Evolutionary conservation across 768 basidiomycete genomes (phyloP).

Genomic region (Pulveroboletus ravenelii): DNA sequence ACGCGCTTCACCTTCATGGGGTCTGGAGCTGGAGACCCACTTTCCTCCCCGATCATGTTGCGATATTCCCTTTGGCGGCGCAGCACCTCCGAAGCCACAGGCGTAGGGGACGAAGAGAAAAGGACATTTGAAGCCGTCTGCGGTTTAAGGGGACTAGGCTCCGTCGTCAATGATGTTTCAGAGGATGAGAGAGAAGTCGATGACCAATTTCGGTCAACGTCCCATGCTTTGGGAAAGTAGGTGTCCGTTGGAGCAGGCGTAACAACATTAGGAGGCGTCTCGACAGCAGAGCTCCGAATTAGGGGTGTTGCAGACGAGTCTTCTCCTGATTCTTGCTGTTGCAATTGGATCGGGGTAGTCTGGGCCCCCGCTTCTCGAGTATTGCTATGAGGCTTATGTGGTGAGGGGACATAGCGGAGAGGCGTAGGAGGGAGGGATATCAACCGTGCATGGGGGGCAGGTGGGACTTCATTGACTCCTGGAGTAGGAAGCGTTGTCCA

Average conservation of each 20-base stretch:
- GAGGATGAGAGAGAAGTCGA: conserved; percentile 33
- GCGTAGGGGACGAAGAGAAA: conserved; percentile 55
- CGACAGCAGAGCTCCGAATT: conserved; percentile 76
- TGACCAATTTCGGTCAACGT: conserved; percentile 42
- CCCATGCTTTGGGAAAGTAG: conserved; percentile 87
- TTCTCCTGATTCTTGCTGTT: conserved; percentile 25
- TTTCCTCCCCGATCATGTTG: conserved; percentile 46
- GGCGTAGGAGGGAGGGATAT: conserved; percentile 46
- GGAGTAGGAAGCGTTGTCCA: conserved; percentile 60
- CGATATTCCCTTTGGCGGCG: conserved; percentile 74
- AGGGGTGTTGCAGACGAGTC: conserved; percentile 60
- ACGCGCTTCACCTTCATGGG: conserved; percentile 65
- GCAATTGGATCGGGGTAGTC: conserved; percentile 17
- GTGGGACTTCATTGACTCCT: conserved; percentile 55
- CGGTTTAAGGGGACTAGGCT: conserved; percentile 13
- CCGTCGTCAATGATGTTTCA: conserved; percentile 22
- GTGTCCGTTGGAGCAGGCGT: conserved; percentile 58
- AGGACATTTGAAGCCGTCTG: conserved; percentile 34
- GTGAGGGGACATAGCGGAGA: conserved; percentile 17
- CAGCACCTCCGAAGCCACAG: conserved; percentile 62
- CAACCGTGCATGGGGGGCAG: conserved; percentile 49
- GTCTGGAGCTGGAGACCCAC: conserved; percentile 58
- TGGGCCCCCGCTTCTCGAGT: conserved; percentile 21
- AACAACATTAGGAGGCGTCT: conserved; percentile 71
- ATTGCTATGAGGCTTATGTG: conserved; percentile 11